phyloP scores from a whole-genome alignment of 139 green algal genomes.

The Chlorella sp. region DNA sequence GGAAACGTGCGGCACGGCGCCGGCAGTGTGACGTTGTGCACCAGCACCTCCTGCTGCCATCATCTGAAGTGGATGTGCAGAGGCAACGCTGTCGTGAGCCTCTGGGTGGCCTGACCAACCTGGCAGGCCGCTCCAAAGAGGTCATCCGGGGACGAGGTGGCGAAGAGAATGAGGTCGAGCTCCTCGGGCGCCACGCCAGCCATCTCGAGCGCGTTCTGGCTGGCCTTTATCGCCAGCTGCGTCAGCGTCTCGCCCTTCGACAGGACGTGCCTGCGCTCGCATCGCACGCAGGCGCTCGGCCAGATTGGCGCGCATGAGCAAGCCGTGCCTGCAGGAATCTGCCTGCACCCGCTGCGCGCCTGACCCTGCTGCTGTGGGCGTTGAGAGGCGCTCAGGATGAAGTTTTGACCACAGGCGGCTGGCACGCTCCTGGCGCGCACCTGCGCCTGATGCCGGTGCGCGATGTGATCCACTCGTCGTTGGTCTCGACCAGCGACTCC shows the following conservation, averaged over 20 bases:
- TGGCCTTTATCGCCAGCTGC: slow-evolving; percentile 60
- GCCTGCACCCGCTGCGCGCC: too few species aligned
- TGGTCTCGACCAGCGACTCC: slow-evolving; percentile 88
- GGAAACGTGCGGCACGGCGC: too few species aligned
- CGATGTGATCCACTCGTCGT: slow-evolving; percentile 94
- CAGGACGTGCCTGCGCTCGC: slow-evolving; percentile 65
- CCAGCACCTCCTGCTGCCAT: not conserved
- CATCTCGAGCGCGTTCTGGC: slow-evolving; percentile 78
- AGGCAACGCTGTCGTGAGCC: not conserved
- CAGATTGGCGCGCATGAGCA: too few species aligned
- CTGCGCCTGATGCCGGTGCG: slow-evolving; percentile 80
- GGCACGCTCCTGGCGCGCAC: too few species aligned
- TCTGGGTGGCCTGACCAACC: too few species aligned
- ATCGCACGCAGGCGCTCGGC: too few species aligned
- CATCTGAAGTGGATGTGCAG: not conserved
- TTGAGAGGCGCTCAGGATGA: too few species aligned
- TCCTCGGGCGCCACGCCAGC: slow-evolving; percentile 70
- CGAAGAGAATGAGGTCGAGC: slow-evolving; percentile 89
- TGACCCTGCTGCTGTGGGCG: too few species aligned
- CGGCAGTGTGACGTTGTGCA: not conserved
- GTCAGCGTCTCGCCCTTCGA: slow-evolving; percentile 60
- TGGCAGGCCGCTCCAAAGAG: slow-evolving; percentile 85
- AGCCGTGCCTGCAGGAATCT: too few species aligned
- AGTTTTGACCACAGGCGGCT: too few species aligned
- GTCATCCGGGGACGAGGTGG: slow-evolving; percentile 93